Base-by-base conservation (phyloP, 805 yeast genomes). In the Yamadazyma phyllophila region DNA sequence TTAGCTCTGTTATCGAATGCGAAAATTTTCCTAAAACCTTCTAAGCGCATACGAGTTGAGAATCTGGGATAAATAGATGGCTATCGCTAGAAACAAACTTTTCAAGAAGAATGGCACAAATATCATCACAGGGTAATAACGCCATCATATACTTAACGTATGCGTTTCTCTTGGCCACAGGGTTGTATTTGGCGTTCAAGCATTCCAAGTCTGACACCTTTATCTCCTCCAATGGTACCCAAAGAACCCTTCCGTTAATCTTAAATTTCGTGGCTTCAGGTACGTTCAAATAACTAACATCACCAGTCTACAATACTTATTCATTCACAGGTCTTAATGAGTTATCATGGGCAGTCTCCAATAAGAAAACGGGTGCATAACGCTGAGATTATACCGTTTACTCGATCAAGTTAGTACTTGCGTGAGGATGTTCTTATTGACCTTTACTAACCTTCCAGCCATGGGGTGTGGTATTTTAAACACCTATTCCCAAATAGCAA, bases 231-330 rank as follows among this genome's bases (percentile, higher is more conserved):
- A 88, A 90, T 66, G 84, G 94, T 10, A 81, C 96, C 1, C 91
- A 87, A 56, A 74, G 74, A 36, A 95, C 89, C 24, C 29, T 88
- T 12, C 96, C 96, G 1, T 69, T 91, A 55, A 86, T 96, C 1
- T 72, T 91, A 49, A 91, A 91, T 63, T 91, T 91, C 61, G 81
- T 91, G 44, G 97, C 97, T 41, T 83, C 95, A 54, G 96, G 96
- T 78, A 73, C 70, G 87, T 83, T 29, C 15, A 35, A 27, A 5
- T 15, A 41, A 34, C 17, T 12, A 26, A 20, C 34, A 41, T 26
- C 20, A 14, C 20, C 17, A 7, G 7, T 14, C 11, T n/a, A 26
- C 13, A 34, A 13, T 16, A 13, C 32, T n/a, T n/a, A 16, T 6
- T 24, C 15, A 7, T 16, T 31, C 12, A 20, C 24, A 20, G 24